Evolutionary conservation across 495 filamentous ascomycete genomes (phyloP), one percentile per base, ranked within the genome.

Genomic region (Daldinia vernicosa): DNA sequence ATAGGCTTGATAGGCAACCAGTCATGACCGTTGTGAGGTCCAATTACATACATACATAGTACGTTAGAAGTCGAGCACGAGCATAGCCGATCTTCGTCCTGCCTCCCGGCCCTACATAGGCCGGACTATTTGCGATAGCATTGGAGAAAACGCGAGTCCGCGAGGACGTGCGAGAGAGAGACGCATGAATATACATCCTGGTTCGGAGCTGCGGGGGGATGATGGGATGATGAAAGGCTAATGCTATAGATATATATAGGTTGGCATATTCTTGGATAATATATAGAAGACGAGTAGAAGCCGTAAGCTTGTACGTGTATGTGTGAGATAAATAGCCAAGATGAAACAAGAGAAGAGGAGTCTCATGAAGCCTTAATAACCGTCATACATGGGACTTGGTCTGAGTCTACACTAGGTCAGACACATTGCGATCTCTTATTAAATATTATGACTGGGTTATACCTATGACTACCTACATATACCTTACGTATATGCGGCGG

Each of bases 231-330:
- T 47, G 43, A 66, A 60, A 28, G 35, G 54, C 45, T 65, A 39
- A 70, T 62, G 61, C 32, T 65, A 40, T 56, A 62, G 54, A 63
- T 43, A 24, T 51, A 52, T 64, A 27, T 69, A 22, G 37, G 33
- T 35, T 35, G 33, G 33, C 43, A 47, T 22, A 24, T 47, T 24
- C 19, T 47, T 47, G 43, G 19, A 2, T 47, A 47, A 39, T 39
- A 15, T 39, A 15, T 77, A 59, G 81, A 77, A 4, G 76, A 88
- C 27, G 89, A 89, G 69, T 88, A 89, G 76, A 89, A 19, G 51
- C 24, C 12, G 37, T 15, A 6, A 51, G 47, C 30, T 11, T 7
- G 4, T 27, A n/a, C 14, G 65, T 52, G 43, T 27, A n/a, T 17
- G 65, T 52, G 43, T 6, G 19, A 53, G 64, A 69, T 72, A 73